Conservation (phyloP, 305 asterid species). For the Andrographis paniculata region DNA sequence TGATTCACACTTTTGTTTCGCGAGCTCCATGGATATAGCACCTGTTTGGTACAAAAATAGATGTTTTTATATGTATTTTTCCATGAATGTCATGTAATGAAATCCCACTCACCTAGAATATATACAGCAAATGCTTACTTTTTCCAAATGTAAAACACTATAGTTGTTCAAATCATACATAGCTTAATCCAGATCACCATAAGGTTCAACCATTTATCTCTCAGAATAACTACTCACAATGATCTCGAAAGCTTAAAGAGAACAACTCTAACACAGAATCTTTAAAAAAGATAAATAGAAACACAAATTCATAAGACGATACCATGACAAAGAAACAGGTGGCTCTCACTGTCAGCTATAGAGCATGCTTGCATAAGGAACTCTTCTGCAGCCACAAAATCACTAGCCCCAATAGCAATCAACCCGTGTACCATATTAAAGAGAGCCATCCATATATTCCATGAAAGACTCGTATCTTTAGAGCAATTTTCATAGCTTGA, state of each 20-base stretch:
- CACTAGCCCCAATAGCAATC: conserved; percentile 51
- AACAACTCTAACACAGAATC: background rate
- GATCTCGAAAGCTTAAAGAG: conserved; percentile 7
- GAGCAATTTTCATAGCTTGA: conserved; percentile 60
- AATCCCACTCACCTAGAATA: conserved; percentile 6
- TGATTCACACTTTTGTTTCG: conserved; percentile 63
- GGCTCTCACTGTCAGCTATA: conserved; percentile 46
- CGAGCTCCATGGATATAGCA: conserved; percentile 83
- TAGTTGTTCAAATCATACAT: conserved; percentile 1
- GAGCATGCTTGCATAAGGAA: conserved; percentile 67
- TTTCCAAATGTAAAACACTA: background rate
- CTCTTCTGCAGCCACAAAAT: conserved; percentile 68
- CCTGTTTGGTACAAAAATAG: conserved; percentile 33
- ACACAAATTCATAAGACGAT: conserved; percentile 21
- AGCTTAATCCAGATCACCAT: background rate
- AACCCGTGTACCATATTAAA: conserved; percentile 76
- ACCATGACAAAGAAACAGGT: conserved; percentile 83
- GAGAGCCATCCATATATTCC: conserved; percentile 69
- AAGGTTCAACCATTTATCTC: background rate
- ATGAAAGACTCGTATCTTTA: conserved; percentile 46
- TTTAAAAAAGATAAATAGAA: conserved; percentile 5
- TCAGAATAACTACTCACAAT: background rate
- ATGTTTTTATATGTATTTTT: background rate
- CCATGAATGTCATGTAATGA: background rate
- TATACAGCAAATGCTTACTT: background rate